phyloP scores from a whole-genome alignment of 2,329 filamentous ascomycete genomes.

The Monosporascus ibericus region DNA sequence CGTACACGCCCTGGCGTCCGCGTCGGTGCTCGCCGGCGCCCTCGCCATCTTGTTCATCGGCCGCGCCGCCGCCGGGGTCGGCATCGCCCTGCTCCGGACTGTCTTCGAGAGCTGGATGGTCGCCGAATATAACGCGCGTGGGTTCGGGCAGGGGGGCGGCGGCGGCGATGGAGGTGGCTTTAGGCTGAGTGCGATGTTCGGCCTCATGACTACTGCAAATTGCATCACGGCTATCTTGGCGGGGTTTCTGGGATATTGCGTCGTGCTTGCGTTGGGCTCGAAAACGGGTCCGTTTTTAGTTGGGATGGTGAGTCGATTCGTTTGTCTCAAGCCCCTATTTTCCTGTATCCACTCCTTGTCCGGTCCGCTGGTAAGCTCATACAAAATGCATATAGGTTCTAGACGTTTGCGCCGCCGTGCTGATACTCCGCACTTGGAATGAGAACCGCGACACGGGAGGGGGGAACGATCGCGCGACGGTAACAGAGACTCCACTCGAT shows the following conservation, averaged over 20 bases:
- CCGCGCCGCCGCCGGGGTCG: constrained; percentile 47
- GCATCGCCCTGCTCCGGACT: constrained; percentile 51
- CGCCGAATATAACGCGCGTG: constrained; percentile 45
- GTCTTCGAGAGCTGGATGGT: constrained; percentile 59
- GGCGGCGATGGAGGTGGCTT: constrained; percentile 13
- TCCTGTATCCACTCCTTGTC: background rate
- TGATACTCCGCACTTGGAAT: constrained; percentile 26
- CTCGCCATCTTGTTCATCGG: constrained; percentile 43
- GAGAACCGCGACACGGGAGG: constrained; percentile 15
- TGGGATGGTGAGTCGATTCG: constrained; percentile 23
- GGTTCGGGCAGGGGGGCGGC: constrained; percentile 21
- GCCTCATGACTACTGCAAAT: constrained; percentile 43
- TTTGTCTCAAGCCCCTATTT: background rate
- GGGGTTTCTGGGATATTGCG: constrained; percentile 42
- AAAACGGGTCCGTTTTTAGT: constrained; percentile 45
- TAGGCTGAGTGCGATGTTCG: constrained; percentile 44
- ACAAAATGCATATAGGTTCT: constrained; percentile 12
- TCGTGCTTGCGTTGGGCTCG: constrained; percentile 39
- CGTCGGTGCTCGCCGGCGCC: constrained; percentile 34
- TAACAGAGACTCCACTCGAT: background rate
- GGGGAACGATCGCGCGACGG: background rate
- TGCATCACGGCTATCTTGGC: constrained; percentile 46
- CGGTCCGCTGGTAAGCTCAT: background rate
- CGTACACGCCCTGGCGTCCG: constrained; percentile 46
- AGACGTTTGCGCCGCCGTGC: constrained; percentile 18